phyloP scores from a whole-genome alignment of 345 rosid species.

The rapeseed (Brassica napus) region Da-Ae NC_063447.1:10482501-10483000 shows the following conservation, averaged over 20 bases:
- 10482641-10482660: conserved; percentile 88
- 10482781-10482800: conserved; percentile 49
- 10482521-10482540: conserved; percentile 92
- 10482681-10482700: conserved; percentile 60
- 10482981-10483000: conserved; percentile 80
- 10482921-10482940: conserved; percentile 84
- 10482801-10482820: conserved; percentile 88
- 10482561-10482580: conserved; percentile 93
- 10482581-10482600: conserved; percentile 96
- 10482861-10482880: conserved; percentile 91
- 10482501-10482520: conserved; percentile 42
- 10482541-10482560: conserved; percentile 92
- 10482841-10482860: conserved; percentile 96
- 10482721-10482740: conserved; percentile 36
- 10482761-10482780: conserved; percentile 66
- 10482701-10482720: conserved; percentile 44
- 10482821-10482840: conserved; percentile 81
- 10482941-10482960: conserved; percentile 84
- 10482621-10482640: conserved; percentile 98
- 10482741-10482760: conserved; percentile 54
- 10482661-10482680: conserved; percentile 77
- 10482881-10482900: conserved; percentile 90
- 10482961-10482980: conserved; percentile 74
- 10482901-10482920: conserved; percentile 98
- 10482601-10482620: conserved; percentile 84